phyloP scores from a whole-genome alignment of 441 rosid species.

The Adansonia madagascariensis region DNA sequence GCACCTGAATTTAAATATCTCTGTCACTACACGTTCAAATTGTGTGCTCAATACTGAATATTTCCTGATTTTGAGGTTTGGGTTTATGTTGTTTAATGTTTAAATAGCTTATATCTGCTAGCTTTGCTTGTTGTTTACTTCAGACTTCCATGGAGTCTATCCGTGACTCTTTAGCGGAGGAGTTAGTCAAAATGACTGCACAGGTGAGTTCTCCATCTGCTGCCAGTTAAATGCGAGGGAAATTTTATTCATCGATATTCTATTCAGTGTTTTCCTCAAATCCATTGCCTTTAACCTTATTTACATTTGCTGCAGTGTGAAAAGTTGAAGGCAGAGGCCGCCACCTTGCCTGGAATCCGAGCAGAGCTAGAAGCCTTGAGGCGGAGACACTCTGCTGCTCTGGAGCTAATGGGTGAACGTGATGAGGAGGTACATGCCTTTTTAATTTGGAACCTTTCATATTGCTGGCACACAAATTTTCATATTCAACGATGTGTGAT shows the following conservation, averaged over 20 bases:
- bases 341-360: slow-evolving; percentile 68
- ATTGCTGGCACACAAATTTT: slow-evolving; percentile 16
- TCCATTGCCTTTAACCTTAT: slow-evolving; percentile 23
- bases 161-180: slow-evolving; percentile 97
- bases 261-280: slow-evolving; percentile 14
- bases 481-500: not conserved
- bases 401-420: slow-evolving; percentile 99
- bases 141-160: slow-evolving; percentile 93
- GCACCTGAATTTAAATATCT: slow-evolving; percentile 9
- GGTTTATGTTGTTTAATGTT: not conserved
- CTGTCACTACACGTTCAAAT: not conserved
- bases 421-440: slow-evolving; percentile 82
- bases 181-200: slow-evolving; percentile 91
- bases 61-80: not conserved
- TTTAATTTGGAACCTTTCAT: not conserved
- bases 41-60: slow-evolving; percentile 11
- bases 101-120: slow-evolving; percentile 11
- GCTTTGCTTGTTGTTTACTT: slow-evolving; percentile 30
- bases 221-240: slow-evolving; percentile 30
- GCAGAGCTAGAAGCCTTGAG: slow-evolving; percentile 95
- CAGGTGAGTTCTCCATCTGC: slow-evolving; percentile 50
- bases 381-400: slow-evolving; percentile 90
- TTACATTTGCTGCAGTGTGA: slow-evolving; percentile 66
- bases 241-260: slow-evolving; percentile 20
- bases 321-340: slow-evolving; percentile 74